Evolutionary conservation across 345 rosid species (phyloP), one percentile per base, ranked within the genome.

Genomic region (Anastatica hierochuntica): DNA sequence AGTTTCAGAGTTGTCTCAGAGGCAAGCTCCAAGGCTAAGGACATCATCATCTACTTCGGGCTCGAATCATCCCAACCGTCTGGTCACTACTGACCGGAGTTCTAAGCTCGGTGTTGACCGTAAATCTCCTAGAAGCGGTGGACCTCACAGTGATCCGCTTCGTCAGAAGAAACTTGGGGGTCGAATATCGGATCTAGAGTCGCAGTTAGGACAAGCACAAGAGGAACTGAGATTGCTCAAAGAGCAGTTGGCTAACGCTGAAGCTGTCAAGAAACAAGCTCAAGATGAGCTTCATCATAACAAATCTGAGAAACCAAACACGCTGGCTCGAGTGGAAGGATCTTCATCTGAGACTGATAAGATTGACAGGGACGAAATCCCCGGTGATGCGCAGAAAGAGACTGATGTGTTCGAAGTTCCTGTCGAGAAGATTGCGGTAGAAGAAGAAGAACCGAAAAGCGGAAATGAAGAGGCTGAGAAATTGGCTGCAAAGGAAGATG

Each of bases 161-260:
- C 62, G 78, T 53, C 84, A 72, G 67, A 90, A 80, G 87, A 90
- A 87, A 60, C 82, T 90, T 10, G 92, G 96, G 7, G 74, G 87
- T 0, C 80, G 98, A 29, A 80, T 90, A 62, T 84, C 85, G 0
- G 85, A 82, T 73, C 72, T 87, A 24, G 98, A 90, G 68, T 79
- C 88, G 19, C 98, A 90, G 66, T 87, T 90, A 37, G 88, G 84
- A 60, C 98, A 87, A 58, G 98, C 96, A n/a, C 96, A 87, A 66
- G 76, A 67, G 27, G 96, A 87, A 68, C 83, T 90, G 19, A 84
- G 84, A 78, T 47, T 38, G 69, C 72, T 90, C 55, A 90, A 84
- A 69, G 72, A 76, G 15, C 96, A 87, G 72, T 55, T 90, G 72
- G 79, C 53, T 37, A 76, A 76, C 16, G 89, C 96, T 14, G 95